A percentile compares a stretch with the other conserved stretches of the same genome.
phyloP scores from a whole-genome alignment of 2,329 filamentous ascomycete genomes.

The Escovopsis sp. region DNA sequence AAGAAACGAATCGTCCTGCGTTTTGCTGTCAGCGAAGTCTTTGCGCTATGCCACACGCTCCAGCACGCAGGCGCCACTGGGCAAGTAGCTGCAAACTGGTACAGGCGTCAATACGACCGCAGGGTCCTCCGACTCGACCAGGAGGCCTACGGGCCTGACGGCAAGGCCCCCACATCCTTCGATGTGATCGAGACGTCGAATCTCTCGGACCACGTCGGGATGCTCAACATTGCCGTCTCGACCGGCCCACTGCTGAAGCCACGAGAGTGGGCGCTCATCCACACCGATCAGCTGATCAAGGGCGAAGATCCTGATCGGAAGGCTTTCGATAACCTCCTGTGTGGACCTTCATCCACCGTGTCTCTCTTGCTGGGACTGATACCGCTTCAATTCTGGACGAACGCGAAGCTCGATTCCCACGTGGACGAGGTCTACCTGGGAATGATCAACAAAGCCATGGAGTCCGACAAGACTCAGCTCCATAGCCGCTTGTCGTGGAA shows the following conservation, averaged over 20 bases:
- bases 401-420: conserved; percentile 25
- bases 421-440: conserved; percentile 24
- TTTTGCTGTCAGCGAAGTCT: conserved; percentile 31
- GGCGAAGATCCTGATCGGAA: conserved; percentile 11
- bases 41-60: conserved; percentile 37
- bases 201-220: conserved; percentile 24
- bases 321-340: conserved; percentile 27
- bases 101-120: conserved; percentile 25
- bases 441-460: conserved; percentile 6
- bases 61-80: conserved; percentile 22
- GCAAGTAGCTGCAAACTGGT: conserved; percentile 23
- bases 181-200: conserved; percentile 42
- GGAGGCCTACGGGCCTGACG: conserved; percentile 22
- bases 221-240: conserved; percentile 25
- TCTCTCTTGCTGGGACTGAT: conserved; percentile 35
- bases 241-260: conserved; percentile 31
- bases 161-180: conserved; percentile 28
- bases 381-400: conserved; percentile 36
- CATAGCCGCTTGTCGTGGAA: conserved; percentile 22
- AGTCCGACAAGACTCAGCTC: conserved; percentile 10
- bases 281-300: conserved; percentile 31
- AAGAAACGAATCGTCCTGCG: conserved; percentile 24
- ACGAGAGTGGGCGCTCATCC: conserved; percentile 30
- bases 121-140: conserved; percentile 27
- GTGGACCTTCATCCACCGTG: conserved; percentile 30